Percentiles rank a stretch among this genome's conserved stretches.
These are phyloP conservation scores for Coemansia sp. DNA, from an alignment of 192 early-diverging fungal genomes.

Conservation along the genomic window DNA sequence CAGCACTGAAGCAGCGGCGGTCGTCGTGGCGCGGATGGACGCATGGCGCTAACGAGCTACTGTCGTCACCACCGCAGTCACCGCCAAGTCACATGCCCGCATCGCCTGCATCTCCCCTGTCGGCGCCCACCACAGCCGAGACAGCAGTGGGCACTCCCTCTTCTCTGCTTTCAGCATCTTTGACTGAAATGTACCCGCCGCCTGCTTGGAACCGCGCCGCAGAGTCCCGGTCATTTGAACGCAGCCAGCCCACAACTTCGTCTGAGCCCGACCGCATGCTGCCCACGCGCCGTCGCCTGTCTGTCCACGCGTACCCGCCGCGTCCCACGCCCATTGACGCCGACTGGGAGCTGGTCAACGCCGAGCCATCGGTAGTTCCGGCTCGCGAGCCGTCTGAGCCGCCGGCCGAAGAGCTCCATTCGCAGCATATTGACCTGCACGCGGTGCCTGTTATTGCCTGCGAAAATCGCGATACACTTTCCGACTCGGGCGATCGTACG, in stretches of 20 bases:
- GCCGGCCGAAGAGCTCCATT: not conserved
- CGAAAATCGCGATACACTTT: not conserved
- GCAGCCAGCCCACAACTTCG: conserved; percentile 5
- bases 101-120: not conserved
- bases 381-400: not conserved
- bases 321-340: conserved; percentile 35
- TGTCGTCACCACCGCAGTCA: conserved; percentile 29
- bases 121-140: conserved; percentile 6
- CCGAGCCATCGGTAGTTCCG: not conserved
- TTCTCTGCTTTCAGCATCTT: not conserved
- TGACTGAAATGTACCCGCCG: conserved; percentile 26
- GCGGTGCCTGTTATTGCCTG: not conserved
- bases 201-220: conserved; percentile 12
- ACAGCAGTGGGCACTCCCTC: not conserved
- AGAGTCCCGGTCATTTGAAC: not conserved
- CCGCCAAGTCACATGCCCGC: conserved; percentile 5
- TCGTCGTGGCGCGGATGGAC: conserved; percentile 52
- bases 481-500: not conserved
- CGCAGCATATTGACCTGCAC: conserved; percentile 4
- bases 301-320: conserved; percentile 32
- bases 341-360: conserved; percentile 32
- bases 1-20: conserved; percentile 39
- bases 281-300: conserved; percentile 9
- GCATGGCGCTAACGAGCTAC: not conserved
- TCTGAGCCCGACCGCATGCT: not conserved